Evolutionary conservation across 2,329 filamentous ascomycete genomes (phyloP).

Genomic region (Fusarium cicatricum): DNA sequence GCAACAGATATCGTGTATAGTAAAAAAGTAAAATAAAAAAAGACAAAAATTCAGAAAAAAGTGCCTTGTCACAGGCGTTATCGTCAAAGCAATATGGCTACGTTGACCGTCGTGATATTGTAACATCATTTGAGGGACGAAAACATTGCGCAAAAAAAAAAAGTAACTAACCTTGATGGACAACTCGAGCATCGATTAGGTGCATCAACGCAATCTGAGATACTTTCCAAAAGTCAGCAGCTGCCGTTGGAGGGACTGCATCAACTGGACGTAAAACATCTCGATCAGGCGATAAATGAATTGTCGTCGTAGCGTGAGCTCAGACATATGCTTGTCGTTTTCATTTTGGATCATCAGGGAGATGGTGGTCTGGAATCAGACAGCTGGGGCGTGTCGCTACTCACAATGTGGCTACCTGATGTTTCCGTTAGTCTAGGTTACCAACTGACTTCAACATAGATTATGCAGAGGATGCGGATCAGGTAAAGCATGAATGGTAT

Average conservation of each 20-base stretch:
- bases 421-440: conserved; percentile 33
- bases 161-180: conserved; percentile 42
- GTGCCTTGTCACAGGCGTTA: conserved; percentile 57
- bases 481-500: conserved; percentile 78
- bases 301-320: conserved; percentile 65
- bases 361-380: conserved; percentile 29
- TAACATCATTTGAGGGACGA: conserved; percentile 49
- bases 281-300: conserved; percentile 48
- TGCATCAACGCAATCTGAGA: neutral
- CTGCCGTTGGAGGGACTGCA: conserved; percentile 22
- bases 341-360: conserved; percentile 83
- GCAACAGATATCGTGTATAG: neutral
- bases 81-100: conserved; percentile 58
- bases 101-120: conserved; percentile 60
- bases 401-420: conserved; percentile 32
- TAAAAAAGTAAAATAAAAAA: neutral
- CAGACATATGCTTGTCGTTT: conserved; percentile 99
- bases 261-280: conserved; percentile 27
- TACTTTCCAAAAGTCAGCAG: conserved; percentile 38
- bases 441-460: conserved; percentile 10
- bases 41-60: conserved; percentile 22
- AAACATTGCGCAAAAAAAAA: neutral
- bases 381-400: conserved; percentile 27
- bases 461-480: conserved; percentile 40
- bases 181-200: neutral